Evolutionary conservation across 1,284 basidiomycete species (phyloP).

Genomic region (Naganishia sp.): DNA sequence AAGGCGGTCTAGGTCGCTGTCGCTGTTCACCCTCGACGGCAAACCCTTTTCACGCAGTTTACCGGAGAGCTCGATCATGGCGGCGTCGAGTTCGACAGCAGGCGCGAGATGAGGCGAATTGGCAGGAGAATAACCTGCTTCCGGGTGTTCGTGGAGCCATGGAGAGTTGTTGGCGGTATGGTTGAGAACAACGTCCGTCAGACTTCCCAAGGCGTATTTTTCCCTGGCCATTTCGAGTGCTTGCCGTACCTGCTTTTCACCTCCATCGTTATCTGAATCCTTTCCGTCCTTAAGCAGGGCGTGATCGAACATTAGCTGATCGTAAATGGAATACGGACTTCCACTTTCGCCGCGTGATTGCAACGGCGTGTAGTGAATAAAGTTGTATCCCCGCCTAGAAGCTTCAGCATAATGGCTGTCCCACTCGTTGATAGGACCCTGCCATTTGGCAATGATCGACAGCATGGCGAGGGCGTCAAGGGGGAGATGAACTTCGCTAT

Average conservation of each 20-base stretch:
- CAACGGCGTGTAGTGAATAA: slow-evolving; percentile 91
- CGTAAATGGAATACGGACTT: slow-evolving; percentile 86
- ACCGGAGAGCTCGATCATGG: slow-evolving; percentile 75
- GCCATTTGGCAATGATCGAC: slow-evolving; percentile 93
- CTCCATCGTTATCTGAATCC: slow-evolving; percentile 59
- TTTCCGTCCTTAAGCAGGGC: slow-evolving; percentile 64
- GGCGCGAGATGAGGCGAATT: slow-evolving; percentile 87
- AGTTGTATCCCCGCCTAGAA: slow-evolving; percentile 85
- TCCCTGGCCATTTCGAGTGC: slow-evolving; percentile 72
- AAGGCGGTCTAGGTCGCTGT: slow-evolving; percentile 68
- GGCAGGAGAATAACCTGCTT: slow-evolving; percentile 84
- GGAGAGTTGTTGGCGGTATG: slow-evolving; percentile 89
- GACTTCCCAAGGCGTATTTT: slow-evolving; percentile 78
- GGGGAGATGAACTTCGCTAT: slow-evolving; percentile 65
- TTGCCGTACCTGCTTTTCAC: slow-evolving; percentile 55
- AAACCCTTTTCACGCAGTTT: slow-evolving; percentile 67
- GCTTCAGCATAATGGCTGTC: slow-evolving; percentile 75
- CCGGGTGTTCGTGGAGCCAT: slow-evolving; percentile 90
- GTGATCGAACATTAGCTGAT: slow-evolving; percentile 79
- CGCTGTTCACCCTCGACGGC: slow-evolving; percentile 66
- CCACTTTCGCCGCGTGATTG: slow-evolving; percentile 84
- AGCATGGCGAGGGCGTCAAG: slow-evolving; percentile 82
- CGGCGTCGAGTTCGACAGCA: slow-evolving; percentile 82
- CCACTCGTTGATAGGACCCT: slow-evolving; percentile 80
- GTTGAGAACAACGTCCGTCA: slow-evolving; percentile 93